These are phyloP conservation scores for Ogataea naganishii DNA, from an alignment of 805 yeast species.

Conservation along the genomic window DNA sequence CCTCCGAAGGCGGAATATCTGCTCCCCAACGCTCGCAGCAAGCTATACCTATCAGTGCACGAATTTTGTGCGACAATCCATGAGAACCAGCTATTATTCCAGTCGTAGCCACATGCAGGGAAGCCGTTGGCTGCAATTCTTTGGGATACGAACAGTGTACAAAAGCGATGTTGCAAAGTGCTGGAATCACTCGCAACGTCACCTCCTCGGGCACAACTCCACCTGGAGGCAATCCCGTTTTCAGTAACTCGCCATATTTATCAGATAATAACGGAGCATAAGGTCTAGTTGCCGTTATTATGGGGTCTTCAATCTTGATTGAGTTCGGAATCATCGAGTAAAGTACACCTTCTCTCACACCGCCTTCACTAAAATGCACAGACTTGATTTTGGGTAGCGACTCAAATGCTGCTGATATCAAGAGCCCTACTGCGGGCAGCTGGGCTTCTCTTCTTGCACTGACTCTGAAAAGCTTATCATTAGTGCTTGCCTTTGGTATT, in stretches of 20 bases:
- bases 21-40: constrained; percentile 80
- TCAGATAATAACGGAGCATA: constrained; percentile 60
- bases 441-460: constrained; percentile 60
- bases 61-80: constrained; percentile 62
- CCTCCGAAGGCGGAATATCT: constrained; percentile 53
- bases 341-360: constrained; percentile 68
- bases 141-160: constrained; percentile 72
- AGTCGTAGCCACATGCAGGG: constrained; percentile 61
- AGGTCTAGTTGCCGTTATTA: constrained; percentile 59
- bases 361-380: constrained; percentile 67
- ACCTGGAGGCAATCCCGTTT: constrained; percentile 45
- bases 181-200: constrained; percentile 52
- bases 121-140: constrained; percentile 68
- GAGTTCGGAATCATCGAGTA: constrained; percentile 52
- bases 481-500: constrained; percentile 31
- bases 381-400: constrained; percentile 52
- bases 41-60: constrained; percentile 67
- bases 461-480: constrained; percentile 48
- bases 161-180: constrained; percentile 65
- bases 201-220: constrained; percentile 51
- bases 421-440: constrained; percentile 59
- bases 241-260: constrained; percentile 44
- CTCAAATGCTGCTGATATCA: constrained; percentile 54
- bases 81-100: constrained; percentile 72
- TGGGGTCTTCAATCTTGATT: constrained; percentile 58